Percentiles rank a stretch among this genome's conserved stretches.
phyloP scores from a whole-genome alignment of 2,329 filamentous ascomycete species.

The Ceratocystis diversiconidia region DNA sequence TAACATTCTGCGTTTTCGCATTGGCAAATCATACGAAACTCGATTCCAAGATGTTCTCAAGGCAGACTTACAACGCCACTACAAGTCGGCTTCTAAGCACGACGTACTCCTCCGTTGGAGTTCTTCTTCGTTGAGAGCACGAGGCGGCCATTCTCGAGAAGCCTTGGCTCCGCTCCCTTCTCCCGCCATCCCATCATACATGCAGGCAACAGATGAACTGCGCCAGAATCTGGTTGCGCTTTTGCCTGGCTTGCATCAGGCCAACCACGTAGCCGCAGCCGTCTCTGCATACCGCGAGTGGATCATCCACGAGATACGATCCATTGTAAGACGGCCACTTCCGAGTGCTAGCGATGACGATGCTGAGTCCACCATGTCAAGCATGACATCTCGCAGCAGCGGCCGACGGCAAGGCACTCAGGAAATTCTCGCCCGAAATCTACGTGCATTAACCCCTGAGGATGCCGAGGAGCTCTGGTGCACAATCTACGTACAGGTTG shows the following conservation, averaged over 20 bases:
- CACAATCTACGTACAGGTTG: constrained; percentile 73
- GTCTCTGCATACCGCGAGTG: constrained; percentile 74
- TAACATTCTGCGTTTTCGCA: constrained; percentile 57
- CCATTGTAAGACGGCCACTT: constrained; percentile 67
- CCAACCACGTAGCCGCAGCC: constrained; percentile 65
- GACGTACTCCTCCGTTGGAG: constrained; percentile 79
- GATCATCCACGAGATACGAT: constrained; percentile 72
- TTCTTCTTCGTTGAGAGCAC: constrained; percentile 55
- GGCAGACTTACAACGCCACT: constrained; percentile 65
- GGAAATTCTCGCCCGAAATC: constrained; percentile 76
- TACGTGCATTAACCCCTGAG: constrained; percentile 66
- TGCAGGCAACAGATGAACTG: constrained; percentile 56
- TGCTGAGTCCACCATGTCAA: constrained; percentile 73
- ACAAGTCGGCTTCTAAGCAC: constrained; percentile 53
- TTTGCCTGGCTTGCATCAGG: constrained; percentile 66
- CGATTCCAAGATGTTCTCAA: constrained; percentile 68
- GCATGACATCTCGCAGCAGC: constrained; percentile 43
- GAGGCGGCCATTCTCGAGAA: constrained; percentile 51
- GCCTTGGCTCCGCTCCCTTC: constrained; percentile 24
- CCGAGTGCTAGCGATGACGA: constrained; percentile 93
- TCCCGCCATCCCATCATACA: constrained; percentile 62
- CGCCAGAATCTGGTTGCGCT: constrained; percentile 55
- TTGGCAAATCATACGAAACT: constrained; percentile 75
- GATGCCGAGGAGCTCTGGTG: constrained; percentile 74
- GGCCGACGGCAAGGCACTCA: constrained; percentile 38